Evolutionary conservation across 2,329 filamentous ascomycete species (phyloP).

Genomic region (Colletotrichum sp.): DNA sequence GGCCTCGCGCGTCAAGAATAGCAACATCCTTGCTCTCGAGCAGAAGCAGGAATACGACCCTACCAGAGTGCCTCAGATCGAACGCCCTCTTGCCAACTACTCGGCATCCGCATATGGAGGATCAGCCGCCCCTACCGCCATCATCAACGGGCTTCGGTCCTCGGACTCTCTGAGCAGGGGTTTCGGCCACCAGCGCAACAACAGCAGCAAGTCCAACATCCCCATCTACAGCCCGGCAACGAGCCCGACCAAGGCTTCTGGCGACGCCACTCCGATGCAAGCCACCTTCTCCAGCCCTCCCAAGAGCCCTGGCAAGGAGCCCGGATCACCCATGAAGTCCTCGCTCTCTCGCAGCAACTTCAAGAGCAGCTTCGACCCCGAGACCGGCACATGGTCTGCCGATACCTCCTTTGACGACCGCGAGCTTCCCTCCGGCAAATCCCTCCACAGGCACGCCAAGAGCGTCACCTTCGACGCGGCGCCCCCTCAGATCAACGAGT

Average conservation of each 20-base stretch:
- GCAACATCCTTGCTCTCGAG: slow-evolving; percentile 94
- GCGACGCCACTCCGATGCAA: neutral
- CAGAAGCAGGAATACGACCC: slow-evolving; percentile 94
- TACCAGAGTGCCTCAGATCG: slow-evolving; percentile 74
- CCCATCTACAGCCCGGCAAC: slow-evolving; percentile 59
- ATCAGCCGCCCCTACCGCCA: slow-evolving; percentile 38
- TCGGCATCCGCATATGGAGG: slow-evolving; percentile 75
- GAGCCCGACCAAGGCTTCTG: slow-evolving; percentile 27
- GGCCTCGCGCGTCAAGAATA: slow-evolving; percentile 96
- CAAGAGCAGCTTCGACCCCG: slow-evolving; percentile 72
- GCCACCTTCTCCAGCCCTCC: slow-evolving; percentile 30
- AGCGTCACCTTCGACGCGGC: slow-evolving; percentile 96
- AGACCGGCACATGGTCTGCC: slow-evolving; percentile 71
- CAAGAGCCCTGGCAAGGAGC: slow-evolving; percentile 69
- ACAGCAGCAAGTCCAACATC: slow-evolving; percentile 63
- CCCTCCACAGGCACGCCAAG: slow-evolving; percentile 85
- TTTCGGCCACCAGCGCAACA: slow-evolving; percentile 52
- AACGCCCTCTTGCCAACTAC: slow-evolving; percentile 80
- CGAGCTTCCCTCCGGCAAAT: slow-evolving; percentile 67
- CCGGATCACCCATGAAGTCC: slow-evolving; percentile 84
- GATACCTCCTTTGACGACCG: slow-evolving; percentile 65
- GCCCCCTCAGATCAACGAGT: slow-evolving; percentile 94
- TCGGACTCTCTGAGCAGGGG: slow-evolving; percentile 47
- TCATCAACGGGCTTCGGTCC: slow-evolving; percentile 55
- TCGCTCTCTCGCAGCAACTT: slow-evolving; percentile 75